These are phyloP conservation scores for Helotiales sp. DNA, from an alignment of 2,329 filamentous ascomycete species.

Conservation along the genomic window DNA sequence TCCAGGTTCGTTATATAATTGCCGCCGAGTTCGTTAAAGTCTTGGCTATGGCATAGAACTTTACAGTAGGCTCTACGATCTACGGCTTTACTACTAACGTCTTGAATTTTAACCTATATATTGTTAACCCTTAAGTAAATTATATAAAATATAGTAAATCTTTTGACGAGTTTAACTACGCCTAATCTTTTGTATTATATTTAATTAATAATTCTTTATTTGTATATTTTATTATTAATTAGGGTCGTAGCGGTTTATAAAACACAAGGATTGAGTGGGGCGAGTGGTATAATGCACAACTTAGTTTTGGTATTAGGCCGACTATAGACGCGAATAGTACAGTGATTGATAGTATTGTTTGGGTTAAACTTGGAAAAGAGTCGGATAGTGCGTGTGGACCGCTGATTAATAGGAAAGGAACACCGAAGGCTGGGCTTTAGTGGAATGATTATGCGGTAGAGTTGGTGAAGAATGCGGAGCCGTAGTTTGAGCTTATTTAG, in stretches of 20 bases:
- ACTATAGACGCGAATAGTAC: constrained; percentile 45
- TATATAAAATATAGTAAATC: constrained; percentile 49
- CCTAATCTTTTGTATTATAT: constrained; percentile 45
- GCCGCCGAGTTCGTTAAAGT: constrained; percentile 50
- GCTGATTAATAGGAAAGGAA: constrained; percentile 36
- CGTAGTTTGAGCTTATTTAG: constrained; percentile 25
- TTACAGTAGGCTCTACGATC: constrained; percentile 30
- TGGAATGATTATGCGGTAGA: constrained; percentile 50
- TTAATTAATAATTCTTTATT: constrained; percentile 49
- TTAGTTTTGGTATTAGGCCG: constrained; percentile 48
- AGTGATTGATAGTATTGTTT: constrained; percentile 50
- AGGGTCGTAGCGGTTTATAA: constrained; percentile 48
- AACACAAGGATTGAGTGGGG: constrained; percentile 49
- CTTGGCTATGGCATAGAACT: constrained; percentile 42
- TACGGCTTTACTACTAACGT: constrained; percentile 53
- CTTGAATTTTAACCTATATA: constrained; percentile 51
- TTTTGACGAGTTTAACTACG: constrained; percentile 51
- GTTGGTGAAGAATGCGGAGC: constrained; percentile 48
- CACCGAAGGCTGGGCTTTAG: constrained; percentile 49
- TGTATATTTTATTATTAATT: constrained; percentile 52
- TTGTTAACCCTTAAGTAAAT: constrained; percentile 46
- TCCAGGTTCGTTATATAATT: no score
- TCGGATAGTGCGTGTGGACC: constrained; percentile 49
- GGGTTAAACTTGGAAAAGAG: constrained; percentile 53
- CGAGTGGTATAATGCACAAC: constrained; percentile 52